Conservation (phyloP, 352 stramenopile genomes). For the Albugo laibachii region DNA sequence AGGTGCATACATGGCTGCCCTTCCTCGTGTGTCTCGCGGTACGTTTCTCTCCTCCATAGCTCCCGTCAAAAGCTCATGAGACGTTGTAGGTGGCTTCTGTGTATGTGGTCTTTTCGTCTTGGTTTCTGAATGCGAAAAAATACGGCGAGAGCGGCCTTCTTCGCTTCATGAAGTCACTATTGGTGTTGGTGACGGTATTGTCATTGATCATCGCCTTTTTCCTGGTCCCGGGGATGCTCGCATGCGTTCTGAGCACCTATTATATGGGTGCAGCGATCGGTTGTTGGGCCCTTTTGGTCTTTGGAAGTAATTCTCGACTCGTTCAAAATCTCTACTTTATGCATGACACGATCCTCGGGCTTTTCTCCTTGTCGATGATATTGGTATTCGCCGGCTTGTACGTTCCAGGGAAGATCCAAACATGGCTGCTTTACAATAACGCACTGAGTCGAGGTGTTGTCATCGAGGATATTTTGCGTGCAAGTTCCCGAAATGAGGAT, state of each 20-base stretch:
- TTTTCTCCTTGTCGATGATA: constrained; percentile 85
- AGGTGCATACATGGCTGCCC: constrained; percentile 27
- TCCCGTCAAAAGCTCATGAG: too few relatives aligned
- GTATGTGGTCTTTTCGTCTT: constrained; percentile 42
- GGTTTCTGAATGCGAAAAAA: constrained; percentile 16
- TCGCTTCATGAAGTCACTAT: constrained; percentile 45
- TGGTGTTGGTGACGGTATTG: constrained; percentile 58
- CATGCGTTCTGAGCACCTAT: constrained; percentile 82
- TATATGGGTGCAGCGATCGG: constrained; percentile 81
- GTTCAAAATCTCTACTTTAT: constrained; percentile 86
- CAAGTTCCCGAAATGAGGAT: constrained; percentile 46
- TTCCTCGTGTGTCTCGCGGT: constrained; percentile 26
- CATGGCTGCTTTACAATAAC: constrained; percentile 96
- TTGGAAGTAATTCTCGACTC: constrained; percentile 79
- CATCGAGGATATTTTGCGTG: constrained; percentile 90
- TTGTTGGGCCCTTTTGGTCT: constrained; percentile 63
- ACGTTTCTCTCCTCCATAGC: constrained; percentile 1
- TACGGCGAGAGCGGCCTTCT: constrained; percentile 38
- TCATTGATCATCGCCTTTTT: constrained; percentile 46
- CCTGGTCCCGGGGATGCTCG: constrained; percentile 70
- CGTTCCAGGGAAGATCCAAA: constrained; percentile 87
- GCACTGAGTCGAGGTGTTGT: constrained; percentile 90
- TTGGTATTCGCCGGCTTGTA: constrained; percentile 80
- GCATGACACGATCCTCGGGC: constrained; percentile 86
- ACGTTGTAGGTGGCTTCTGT: constrained; percentile 21